Evolutionary conservation across 1,284 basidiomycete species (phyloP).

Genomic region (Chalciporus sp.): DNA sequence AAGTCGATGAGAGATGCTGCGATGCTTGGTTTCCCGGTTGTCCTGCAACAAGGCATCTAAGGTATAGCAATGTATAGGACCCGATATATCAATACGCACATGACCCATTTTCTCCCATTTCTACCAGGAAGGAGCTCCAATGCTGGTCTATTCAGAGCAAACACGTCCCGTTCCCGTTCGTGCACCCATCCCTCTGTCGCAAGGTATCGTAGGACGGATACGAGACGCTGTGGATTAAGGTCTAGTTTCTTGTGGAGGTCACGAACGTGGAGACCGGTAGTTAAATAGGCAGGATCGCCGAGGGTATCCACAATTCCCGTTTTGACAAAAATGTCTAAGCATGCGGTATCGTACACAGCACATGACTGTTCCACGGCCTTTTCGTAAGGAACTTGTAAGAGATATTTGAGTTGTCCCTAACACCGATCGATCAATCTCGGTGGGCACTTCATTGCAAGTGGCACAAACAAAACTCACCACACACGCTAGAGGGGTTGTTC

Average conservation of each 20-base stretch:
- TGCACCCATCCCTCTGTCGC: constrained; percentile 27
- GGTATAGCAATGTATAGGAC: too few species aligned
- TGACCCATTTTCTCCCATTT: constrained; percentile 26
- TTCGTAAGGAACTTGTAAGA: constrained; percentile 27
- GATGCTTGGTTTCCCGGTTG: constrained; percentile 23
- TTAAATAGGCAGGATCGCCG: constrained; percentile 7
- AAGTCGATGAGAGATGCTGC: constrained; percentile 21
- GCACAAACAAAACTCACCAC: constrained; percentile 6
- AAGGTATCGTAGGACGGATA: constrained; percentile 24
- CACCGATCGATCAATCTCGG: too few species aligned
- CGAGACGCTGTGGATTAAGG: constrained; percentile 21
- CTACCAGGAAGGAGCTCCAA: constrained; percentile 22
- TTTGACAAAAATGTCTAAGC: constrained; percentile 26
- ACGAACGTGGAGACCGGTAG: constrained; percentile 14
- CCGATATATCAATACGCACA: constrained; percentile 10
- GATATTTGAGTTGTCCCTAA: constrained; percentile 22
- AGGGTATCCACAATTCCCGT: constrained; percentile 25
- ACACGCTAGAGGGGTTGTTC: constrained; percentile 8
- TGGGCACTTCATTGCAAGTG: too few species aligned
- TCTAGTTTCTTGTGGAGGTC: constrained; percentile 22
- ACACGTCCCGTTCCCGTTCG: constrained; percentile 18
- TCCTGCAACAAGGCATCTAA: constrained; percentile 18
- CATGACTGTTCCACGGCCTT: constrained; percentile 18
- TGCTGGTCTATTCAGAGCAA: constrained; percentile 26
- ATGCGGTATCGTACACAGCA: constrained; percentile 29